Base-by-base conservation (phyloP, 1,284 basidiomycete genomes). In the Ganoderma multipileum region DNA sequence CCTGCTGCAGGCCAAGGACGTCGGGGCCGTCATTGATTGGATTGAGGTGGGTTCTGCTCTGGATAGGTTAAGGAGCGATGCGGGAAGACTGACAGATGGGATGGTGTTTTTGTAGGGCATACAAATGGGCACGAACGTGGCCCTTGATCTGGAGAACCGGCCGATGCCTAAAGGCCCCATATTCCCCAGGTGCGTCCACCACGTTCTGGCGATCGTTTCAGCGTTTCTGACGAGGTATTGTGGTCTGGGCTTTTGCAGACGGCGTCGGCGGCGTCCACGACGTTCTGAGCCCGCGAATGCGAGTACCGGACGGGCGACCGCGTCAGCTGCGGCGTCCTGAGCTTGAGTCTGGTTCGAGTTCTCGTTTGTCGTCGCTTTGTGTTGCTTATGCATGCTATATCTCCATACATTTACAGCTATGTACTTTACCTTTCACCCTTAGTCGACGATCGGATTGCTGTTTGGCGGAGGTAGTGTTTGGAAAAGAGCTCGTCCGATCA, bases 91-190 rank as follows among this genome's bases (percentile, higher is more conserved):
- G 23, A 64, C 50, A 26, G 62, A 74, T 28, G 26, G 23, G 23
- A 18, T 1, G 6, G 8, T 28, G 6, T 67, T 38, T 38, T 39
- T 72, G 23, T 73, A 94, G 92, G 92, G 91, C 16, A 85, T 99
- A 66, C 97, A 99, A 83, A 93, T 96, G 50, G 94, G 95, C 1
- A 92, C 95, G n/a, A 98, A 98, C 79, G 91, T 99, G 60, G 86
- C 96, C 2, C 83, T 97, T 66, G 98, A 99, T 80, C 82, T 99
- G 70, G 98, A 99, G 77, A 90, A 91, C 61, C 87, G 97, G 60
- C 86, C 89, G 20, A 96, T 98, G 93, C 96, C 96, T 20, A 91
- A 91, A 74, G 95, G 91, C 0, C 91, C 93, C 18, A 79, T 93
- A 76, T 92, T 93, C 79, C 92, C 93, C 65, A 86, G 91, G 91